Evolutionary conservation across 1,284 basidiomycete species (phyloP).

Genomic region (Lentinus polychrous): DNA sequence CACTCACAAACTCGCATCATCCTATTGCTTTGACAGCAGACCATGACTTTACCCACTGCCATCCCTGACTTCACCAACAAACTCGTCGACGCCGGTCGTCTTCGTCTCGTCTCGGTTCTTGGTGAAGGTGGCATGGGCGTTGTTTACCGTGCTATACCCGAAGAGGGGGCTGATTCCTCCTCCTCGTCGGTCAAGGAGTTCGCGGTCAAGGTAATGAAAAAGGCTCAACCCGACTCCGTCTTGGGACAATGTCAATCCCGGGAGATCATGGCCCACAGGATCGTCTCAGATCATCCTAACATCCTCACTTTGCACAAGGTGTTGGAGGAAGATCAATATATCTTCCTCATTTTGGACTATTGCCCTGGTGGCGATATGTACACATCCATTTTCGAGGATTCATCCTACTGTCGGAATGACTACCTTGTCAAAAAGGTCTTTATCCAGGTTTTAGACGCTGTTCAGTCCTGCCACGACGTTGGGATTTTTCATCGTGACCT

Average conservation of each 20-base stretch:
- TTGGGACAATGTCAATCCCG: constrained; percentile 12
- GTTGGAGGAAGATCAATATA: constrained; percentile 46
- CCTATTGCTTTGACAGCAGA: no score
- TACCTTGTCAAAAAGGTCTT: constrained; percentile 44
- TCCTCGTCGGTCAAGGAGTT: constrained; percentile 6
- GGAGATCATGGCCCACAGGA: constrained; percentile 39
- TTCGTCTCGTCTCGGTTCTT: constrained; percentile 16
- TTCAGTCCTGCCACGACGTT: constrained; percentile 51
- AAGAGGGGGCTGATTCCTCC: constrained; percentile 10
- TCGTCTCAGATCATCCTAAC: constrained; percentile 51
- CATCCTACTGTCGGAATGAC: constrained; percentile 43
- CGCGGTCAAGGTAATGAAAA: constrained; percentile 25
- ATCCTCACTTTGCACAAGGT: constrained; percentile 55
- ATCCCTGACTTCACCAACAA: constrained; percentile 12
- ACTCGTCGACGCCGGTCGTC: constrained; percentile 11
- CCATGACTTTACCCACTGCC: constrained; percentile 4
- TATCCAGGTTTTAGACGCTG: constrained; percentile 56
- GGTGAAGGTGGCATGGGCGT: constrained; percentile 28
- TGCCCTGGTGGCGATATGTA: constrained; percentile 62
- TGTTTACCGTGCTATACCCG: constrained; percentile 27
- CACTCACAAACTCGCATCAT: no score
- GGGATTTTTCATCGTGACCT: constrained; percentile 69
- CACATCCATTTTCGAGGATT: constrained; percentile 47
- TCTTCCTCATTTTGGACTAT: constrained; percentile 60
- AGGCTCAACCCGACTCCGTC: constrained; percentile 11